Base-by-base conservation (phyloP, 2,329 filamentous ascomycete genomes). In the Leptosphaerulina australis region DNA sequence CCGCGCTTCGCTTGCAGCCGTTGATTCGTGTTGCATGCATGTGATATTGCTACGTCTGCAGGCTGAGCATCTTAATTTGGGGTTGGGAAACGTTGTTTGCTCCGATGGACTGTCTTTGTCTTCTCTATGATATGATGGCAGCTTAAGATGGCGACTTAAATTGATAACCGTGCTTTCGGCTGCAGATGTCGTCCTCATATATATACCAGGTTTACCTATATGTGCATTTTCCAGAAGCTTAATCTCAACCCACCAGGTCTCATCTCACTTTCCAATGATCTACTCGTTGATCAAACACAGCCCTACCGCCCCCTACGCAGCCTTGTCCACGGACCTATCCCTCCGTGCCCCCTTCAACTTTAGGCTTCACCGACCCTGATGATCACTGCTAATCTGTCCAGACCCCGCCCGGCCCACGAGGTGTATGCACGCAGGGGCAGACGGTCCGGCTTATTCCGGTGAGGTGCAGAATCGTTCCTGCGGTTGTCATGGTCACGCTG, bases 1-100 rank as follows among this genome's bases (percentile, higher is more conserved):
- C 48, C 48, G 29, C 46, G 46, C 46, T 34, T 51, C 48, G 41
- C 41, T 36, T 45, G 40, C 36, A 45, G 30, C 40, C 48, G 41
- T 20, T 35, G 29, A 35, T 33, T 51, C 30, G 12, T 18, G 14
- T 18, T 25, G 20, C n/a, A 41, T 46, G 41, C 48, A 37, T 3
- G 37, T 28, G 33, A 46, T 41, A 51, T 40, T 30, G 40, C 21
- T 7, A 1, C 15, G 15, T n/a, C 31, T 30, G 41, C 25, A 30
- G 2, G 37, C 15, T 5, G 18, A 17, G 22, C 33, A 30, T 17
- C n/a, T 4, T n/a, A 10, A 30, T 36, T n/a, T 22, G 12, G 18
- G 10, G 10, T 25, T 5, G 24, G 6, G 24, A n/a, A n/a, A n/a
- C n/a, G n/a, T n/a, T n/a, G n/a, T n/a, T n/a, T n/a, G n/a, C n/a